phyloP scores from a whole-genome alignment of 2,329 filamentous ascomycete genomes.

The Monosporascus sp. region DNA sequence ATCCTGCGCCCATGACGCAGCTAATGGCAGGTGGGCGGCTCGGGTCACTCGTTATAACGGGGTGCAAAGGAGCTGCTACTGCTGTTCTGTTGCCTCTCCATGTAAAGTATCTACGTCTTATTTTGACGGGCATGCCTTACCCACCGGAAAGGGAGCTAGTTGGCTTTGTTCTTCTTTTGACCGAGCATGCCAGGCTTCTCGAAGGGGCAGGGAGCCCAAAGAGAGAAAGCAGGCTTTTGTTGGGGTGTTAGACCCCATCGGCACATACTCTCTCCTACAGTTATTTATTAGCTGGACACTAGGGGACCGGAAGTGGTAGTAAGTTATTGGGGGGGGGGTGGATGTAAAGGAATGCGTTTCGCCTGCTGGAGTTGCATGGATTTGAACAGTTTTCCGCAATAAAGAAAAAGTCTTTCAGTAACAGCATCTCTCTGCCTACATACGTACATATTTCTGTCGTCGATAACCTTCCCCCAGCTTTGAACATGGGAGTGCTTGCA shows the following conservation, averaged over 20 bases:
- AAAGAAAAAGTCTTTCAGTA: not conserved
- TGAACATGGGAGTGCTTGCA: no score
- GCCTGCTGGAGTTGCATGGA: not conserved
- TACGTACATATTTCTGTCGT: not conserved
- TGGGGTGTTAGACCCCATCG: not conserved
- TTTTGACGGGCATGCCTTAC: not conserved
- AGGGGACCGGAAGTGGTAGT: not conserved
- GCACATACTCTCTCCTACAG: not conserved
- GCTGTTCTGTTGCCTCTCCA: not conserved
- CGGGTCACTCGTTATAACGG: not conserved
- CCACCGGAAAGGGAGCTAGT: not conserved
- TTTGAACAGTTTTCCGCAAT: not conserved
- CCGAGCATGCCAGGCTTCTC: not conserved
- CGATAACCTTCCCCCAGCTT: no score
- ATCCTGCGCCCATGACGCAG: not conserved
- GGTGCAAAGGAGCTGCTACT: not conserved
- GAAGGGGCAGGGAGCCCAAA: not conserved
- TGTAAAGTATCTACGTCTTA: slow-evolving; percentile 1
- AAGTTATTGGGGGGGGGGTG: not conserved
- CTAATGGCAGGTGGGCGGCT: not conserved
- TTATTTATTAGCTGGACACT: not conserved
- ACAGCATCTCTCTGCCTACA: not conserved
- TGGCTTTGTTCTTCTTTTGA: not conserved
- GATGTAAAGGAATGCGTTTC: not conserved
- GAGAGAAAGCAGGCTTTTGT: not conserved